Percentiles rank a stretch among this genome's conserved stretches.
Conservation (phyloP, 2,329 filamentous ascomycete species). For the Colletotrichum graminicola region DNA sequence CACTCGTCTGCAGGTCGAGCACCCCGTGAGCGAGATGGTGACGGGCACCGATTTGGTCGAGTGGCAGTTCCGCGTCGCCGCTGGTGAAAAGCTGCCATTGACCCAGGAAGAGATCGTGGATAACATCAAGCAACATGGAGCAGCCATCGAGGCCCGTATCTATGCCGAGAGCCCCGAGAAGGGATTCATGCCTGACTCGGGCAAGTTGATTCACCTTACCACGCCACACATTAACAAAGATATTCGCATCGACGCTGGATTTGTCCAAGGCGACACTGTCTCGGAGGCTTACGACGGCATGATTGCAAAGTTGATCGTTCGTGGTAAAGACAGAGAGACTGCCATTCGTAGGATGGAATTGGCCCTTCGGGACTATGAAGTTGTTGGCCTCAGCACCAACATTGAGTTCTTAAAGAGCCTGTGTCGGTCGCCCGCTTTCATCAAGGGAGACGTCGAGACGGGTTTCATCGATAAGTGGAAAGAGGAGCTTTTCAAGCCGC, state of each 20-base stretch:
- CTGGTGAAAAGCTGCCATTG: slow-evolving; percentile 68
- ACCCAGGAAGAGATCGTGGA: slow-evolving; percentile 75
- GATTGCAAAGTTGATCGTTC: slow-evolving; percentile 97
- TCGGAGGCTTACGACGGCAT: slow-evolving; percentile 98
- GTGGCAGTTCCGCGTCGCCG: slow-evolving; percentile 89
- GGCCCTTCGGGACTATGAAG: slow-evolving; percentile 89
- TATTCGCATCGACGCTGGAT: slow-evolving; percentile 92
- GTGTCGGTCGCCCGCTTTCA: slow-evolving; percentile 84
- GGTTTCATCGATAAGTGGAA: slow-evolving; percentile 94
- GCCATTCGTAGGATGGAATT: slow-evolving; percentile 85
- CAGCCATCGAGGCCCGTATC: slow-evolving; percentile 94
- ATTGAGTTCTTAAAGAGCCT: slow-evolving; percentile 95
- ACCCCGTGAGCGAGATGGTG: slow-evolving; percentile 85
- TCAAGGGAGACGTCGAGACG: slow-evolving; percentile 90
- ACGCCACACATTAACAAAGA: slow-evolving; percentile 78
- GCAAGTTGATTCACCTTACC: slow-evolving; percentile 84
- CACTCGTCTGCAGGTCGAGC: slow-evolving; percentile 94
- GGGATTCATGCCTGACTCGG: slow-evolving; percentile 95
- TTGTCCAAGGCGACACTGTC: slow-evolving; percentile 90
- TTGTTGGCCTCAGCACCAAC: slow-evolving; percentile 93
- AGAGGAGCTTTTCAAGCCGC: slow-evolving; percentile 79
- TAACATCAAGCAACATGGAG: slow-evolving; percentile 80
- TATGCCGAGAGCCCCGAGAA: slow-evolving; percentile 95
- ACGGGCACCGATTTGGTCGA: slow-evolving; percentile 83
- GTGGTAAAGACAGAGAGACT: slow-evolving; percentile 80